Evolutionary conservation across 2,329 filamentous ascomycete genomes (phyloP).

Genomic region (Trichoderma afroharzianum): DNA sequence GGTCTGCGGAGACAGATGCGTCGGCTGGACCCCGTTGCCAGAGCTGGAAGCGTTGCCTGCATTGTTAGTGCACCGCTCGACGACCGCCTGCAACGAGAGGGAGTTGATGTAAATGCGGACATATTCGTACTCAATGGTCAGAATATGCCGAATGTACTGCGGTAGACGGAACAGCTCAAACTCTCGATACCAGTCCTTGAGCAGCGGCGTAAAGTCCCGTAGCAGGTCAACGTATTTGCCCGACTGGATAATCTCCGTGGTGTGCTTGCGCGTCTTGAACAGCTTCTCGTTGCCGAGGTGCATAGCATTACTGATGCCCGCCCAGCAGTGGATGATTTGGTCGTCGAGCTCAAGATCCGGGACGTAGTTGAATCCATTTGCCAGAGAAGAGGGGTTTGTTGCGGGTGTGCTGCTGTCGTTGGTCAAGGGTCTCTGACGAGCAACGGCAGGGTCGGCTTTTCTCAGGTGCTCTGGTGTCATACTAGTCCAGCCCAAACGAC

Average conservation of each 20-base stretch:
- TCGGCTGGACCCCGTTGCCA: slow-evolving; percentile 31
- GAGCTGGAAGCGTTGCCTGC: slow-evolving; percentile 46
- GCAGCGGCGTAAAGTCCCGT: slow-evolving; percentile 73
- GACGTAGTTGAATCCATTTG: slow-evolving; percentile 61
- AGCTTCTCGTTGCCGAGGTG: slow-evolving; percentile 83
- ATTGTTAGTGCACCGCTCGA: slow-evolving; percentile 84
- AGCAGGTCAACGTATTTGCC: slow-evolving; percentile 80
- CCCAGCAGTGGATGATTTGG: slow-evolving; percentile 82
- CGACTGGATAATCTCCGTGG: slow-evolving; percentile 81
- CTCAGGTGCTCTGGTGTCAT: slow-evolving; percentile 76
- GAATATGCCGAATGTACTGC: slow-evolving; percentile 66
- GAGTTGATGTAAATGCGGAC: slow-evolving; percentile 94
- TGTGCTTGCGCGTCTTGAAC: slow-evolving; percentile 83
- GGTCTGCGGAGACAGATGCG: slow-evolving; percentile 56
- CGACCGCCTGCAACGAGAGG: slow-evolving; percentile 86
- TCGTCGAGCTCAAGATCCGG: slow-evolving; percentile 64
- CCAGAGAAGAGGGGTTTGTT: slow-evolving; percentile 54
- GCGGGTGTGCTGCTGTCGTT: slow-evolving; percentile 58
- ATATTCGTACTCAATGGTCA: slow-evolving; percentile 94
- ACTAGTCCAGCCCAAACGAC: slow-evolving; percentile 84
- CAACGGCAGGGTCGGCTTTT: slow-evolving; percentile 54
- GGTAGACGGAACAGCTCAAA: slow-evolving; percentile 75
- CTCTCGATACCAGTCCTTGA: slow-evolving; percentile 74
- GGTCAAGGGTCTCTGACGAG: slow-evolving; percentile 47
- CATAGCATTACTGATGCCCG: slow-evolving; percentile 89